phyloP scores from a whole-genome alignment of 2,329 filamentous ascomycete species.

The Penicillium sp. region DNA sequence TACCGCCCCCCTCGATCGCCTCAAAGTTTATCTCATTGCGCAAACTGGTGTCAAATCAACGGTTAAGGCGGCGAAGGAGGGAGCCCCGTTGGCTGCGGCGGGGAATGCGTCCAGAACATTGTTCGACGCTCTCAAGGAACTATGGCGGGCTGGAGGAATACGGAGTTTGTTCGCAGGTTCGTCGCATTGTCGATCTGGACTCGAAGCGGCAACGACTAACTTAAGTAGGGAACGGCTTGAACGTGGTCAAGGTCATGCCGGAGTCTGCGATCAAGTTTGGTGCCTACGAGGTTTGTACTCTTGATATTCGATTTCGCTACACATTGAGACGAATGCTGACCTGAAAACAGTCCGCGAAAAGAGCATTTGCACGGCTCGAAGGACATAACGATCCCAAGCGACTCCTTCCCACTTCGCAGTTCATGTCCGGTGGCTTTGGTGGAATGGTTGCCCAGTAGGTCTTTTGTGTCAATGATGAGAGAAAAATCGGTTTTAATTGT shows the following conservation, averaged over 20 bases:
- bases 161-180: slow-evolving; percentile 86
- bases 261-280: slow-evolving; percentile 98
- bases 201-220: slow-evolving; percentile 15
- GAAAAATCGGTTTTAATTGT: slow-evolving; percentile 17
- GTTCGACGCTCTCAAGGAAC: slow-evolving; percentile 60
- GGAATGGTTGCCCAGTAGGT: slow-evolving; percentile 85
- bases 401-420: slow-evolving; percentile 78
- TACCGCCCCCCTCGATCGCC: slow-evolving; percentile 87
- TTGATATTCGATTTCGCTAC: not conserved
- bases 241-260: slow-evolving; percentile 96
- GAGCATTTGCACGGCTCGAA: slow-evolving; percentile 73
- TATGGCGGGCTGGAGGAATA: slow-evolving; percentile 79
- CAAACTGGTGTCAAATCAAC: slow-evolving; percentile 61
- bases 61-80: slow-evolving; percentile 59
- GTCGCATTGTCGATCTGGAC: slow-evolving; percentile 21
- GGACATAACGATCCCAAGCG: slow-evolving; percentile 72
- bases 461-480: not conserved
- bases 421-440: slow-evolving; percentile 78
- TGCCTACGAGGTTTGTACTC: slow-evolving; percentile 65
- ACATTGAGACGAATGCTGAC: slow-evolving; percentile 12
- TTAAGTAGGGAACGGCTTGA: slow-evolving; percentile 74
- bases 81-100: slow-evolving; percentile 56
- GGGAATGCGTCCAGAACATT: slow-evolving; percentile 62
- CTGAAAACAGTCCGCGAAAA: slow-evolving; percentile 62
- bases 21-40: slow-evolving; percentile 95